A percentile compares a stretch with the other conserved stretches of the same genome.
phyloP scores from a whole-genome alignment of 352 stramenopile species.

The Pythium phragmitis region DNA sequence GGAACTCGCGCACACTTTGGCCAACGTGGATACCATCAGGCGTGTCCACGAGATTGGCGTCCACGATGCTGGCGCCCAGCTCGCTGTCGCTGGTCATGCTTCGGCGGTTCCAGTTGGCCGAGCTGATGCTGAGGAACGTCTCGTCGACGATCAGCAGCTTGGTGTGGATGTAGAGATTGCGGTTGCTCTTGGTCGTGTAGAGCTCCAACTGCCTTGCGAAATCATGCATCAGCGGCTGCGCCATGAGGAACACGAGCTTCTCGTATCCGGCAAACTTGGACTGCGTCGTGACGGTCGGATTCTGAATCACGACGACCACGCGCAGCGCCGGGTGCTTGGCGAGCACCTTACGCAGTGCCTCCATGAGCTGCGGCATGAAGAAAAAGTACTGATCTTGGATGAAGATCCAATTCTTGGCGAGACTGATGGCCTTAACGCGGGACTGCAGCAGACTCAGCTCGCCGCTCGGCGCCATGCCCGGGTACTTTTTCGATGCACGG shows the following conservation, averaged over 20 bases:
- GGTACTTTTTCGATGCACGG: conserved; percentile 35
- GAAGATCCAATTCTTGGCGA: conserved; percentile 44
- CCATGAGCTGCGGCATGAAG: conserved; percentile 32
- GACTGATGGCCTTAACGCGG: conserved; percentile 35
- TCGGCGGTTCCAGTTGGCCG: conserved; percentile 38
- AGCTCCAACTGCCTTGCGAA: conserved; percentile 4
- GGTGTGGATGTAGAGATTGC: conserved; percentile 27
- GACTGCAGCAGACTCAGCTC: conserved; percentile 36
- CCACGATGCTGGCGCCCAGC: conserved; percentile 26
- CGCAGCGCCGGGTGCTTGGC: conserved; percentile 84
- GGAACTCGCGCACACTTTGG: conserved; percentile 2
- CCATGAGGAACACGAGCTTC: conserved; percentile 39
- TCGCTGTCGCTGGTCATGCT: conserved; percentile 40
- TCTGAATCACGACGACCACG: conserved; percentile 56
- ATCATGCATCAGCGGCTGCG: conserved; percentile 19
- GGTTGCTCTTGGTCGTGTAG: conserved; percentile 19
- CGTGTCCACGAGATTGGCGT: background rate
- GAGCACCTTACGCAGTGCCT: conserved; percentile 27
- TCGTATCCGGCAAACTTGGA: conserved; percentile 20
- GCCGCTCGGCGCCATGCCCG: conserved; percentile 32
- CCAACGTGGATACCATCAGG: conserved; percentile 1
- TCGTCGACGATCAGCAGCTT: conserved; percentile 31
- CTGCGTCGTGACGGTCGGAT: conserved; percentile 58
- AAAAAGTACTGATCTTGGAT: conserved; percentile 57
- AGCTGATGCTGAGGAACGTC: conserved; percentile 31